phyloP scores from a whole-genome alignment of 495 filamentous ascomycete species.

The Xylaria sp. region DNA sequence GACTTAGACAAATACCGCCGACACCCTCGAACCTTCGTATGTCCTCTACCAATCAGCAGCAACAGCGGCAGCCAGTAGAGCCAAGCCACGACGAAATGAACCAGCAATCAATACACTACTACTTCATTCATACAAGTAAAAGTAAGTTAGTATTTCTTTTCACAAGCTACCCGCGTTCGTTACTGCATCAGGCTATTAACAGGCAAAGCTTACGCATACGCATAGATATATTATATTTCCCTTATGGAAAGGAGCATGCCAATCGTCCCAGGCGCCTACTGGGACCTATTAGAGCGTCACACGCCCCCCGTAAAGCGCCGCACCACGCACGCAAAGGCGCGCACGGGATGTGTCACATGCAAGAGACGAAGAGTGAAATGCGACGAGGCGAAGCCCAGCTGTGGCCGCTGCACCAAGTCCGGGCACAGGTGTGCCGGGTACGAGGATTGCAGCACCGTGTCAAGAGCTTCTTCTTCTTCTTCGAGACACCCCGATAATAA shows the following conservation, averaged over 20 bases:
- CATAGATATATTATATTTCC: no score
- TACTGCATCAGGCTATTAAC: background rate
- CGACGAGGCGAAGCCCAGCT: slow-evolving; percentile 64
- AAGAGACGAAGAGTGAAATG: slow-evolving; percentile 59
- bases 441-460: slow-evolving; percentile 33
- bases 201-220: no score
- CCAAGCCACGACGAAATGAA: background rate
- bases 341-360: slow-evolving; percentile 44
- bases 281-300: slow-evolving; percentile 33
- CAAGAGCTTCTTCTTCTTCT: no score
- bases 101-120: background rate
- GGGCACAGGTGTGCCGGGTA: slow-evolving; percentile 64
- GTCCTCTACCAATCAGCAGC: background rate
- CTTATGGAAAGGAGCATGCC: slow-evolving; percentile 23
- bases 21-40: background rate
- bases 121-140: background rate
- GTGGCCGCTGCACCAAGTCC: slow-evolving; percentile 59
- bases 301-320: slow-evolving; percentile 30
- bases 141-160: background rate
- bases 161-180: background rate
- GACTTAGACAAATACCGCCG: no score
- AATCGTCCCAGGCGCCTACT: slow-evolving; percentile 31
- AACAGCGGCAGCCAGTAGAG: no score
- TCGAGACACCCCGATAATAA: background rate
- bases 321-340: slow-evolving; percentile 38